These are phyloP conservation scores for Dimocarpus longan DNA, from an alignment of 345 rosid genomes.

Conservation along the genomic window DNA sequence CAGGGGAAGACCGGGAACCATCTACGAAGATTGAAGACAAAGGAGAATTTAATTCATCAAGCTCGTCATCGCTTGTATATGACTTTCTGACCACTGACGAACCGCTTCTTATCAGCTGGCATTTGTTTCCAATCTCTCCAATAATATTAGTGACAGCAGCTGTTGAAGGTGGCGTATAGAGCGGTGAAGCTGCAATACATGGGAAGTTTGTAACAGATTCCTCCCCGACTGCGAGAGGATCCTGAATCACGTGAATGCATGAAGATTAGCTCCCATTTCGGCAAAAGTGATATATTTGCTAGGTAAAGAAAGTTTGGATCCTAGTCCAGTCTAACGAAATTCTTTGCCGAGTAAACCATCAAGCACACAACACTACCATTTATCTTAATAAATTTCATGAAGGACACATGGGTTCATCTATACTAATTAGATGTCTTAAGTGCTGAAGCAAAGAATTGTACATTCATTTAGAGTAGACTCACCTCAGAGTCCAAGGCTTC, in stretches of 20 bases:
- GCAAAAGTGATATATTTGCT: background rate
- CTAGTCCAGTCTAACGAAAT: background rate
- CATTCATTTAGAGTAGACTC: slow-evolving; percentile 27
- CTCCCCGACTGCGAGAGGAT: slow-evolving; percentile 41
- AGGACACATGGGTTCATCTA: background rate
- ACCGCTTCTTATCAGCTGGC: slow-evolving; percentile 57
- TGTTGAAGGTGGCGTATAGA: slow-evolving; percentile 66
- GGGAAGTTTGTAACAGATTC: slow-evolving; percentile 53
- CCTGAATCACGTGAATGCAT: slow-evolving; percentile 40
- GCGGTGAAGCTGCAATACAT: slow-evolving; percentile 57
- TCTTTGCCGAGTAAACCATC: background rate
- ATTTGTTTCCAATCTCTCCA: slow-evolving; percentile 45
- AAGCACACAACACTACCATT: background rate
- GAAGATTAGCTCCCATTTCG: slow-evolving; percentile 4
- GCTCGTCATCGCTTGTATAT: slow-evolving; percentile 86
- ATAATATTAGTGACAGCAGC: slow-evolving; percentile 42
- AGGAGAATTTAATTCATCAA: slow-evolving; percentile 80
- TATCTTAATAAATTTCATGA: background rate
- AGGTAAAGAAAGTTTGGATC: background rate
- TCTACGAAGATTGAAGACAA: slow-evolving; percentile 54
- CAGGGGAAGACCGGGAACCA: slow-evolving; percentile 34
- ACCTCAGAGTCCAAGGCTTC: slow-evolving; percentile 83
- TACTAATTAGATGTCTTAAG: background rate
- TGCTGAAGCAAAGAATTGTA: background rate
- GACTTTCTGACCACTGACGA: slow-evolving; percentile 71